A percentile compares a stretch with the other conserved stretches of the same genome.
Evolutionary conservation across 176 grass and related monocot genomes (phyloP).

Genomic region (Bothriochloa decipiens): DNA sequence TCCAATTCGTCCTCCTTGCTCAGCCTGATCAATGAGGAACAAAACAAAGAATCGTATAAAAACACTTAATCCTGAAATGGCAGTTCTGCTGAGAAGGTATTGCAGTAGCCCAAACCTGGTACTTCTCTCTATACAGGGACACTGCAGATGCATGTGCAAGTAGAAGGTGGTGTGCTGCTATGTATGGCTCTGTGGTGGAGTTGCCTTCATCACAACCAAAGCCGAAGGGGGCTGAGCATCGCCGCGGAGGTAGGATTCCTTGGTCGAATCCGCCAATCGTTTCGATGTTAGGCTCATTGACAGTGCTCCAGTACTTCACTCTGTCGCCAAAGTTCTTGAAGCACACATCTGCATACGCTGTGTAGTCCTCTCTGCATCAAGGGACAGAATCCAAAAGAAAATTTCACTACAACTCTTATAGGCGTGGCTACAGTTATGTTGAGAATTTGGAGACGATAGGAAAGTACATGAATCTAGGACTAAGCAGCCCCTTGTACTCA

Average conservation of each 20-base stretch:
- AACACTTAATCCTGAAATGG: background rate
- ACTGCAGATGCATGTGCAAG: conserved; percentile 72
- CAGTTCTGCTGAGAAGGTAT: background rate
- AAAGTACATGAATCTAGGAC: conserved; percentile 76
- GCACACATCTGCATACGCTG: conserved; percentile 80
- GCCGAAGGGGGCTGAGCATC: conserved; percentile 83
- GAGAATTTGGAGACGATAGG: background rate
- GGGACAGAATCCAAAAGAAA: background rate
- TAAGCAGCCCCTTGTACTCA: conserved; percentile 67
- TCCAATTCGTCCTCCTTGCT: conserved; percentile 82
- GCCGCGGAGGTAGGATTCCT: conserved; percentile 55
- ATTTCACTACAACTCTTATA: background rate
- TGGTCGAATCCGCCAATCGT: conserved; percentile 65
- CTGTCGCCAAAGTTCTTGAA: conserved; percentile 89
- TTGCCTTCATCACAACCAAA: conserved; percentile 61
- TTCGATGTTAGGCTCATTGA: conserved; percentile 86
- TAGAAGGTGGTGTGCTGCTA: conserved; percentile 72
- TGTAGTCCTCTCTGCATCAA: conserved; percentile 81
- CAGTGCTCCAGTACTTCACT: conserved; percentile 81
- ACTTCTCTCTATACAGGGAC: conserved; percentile 70
- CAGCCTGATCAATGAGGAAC: conserved; percentile 44
- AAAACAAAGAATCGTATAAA: background rate
- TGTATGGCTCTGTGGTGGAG: conserved; percentile 86
- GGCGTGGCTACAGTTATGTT: background rate
- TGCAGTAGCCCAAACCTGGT: conserved; percentile 50